phyloP scores from a whole-genome alignment of 805 yeast genomes.

The Ogataea minuta region DNA sequence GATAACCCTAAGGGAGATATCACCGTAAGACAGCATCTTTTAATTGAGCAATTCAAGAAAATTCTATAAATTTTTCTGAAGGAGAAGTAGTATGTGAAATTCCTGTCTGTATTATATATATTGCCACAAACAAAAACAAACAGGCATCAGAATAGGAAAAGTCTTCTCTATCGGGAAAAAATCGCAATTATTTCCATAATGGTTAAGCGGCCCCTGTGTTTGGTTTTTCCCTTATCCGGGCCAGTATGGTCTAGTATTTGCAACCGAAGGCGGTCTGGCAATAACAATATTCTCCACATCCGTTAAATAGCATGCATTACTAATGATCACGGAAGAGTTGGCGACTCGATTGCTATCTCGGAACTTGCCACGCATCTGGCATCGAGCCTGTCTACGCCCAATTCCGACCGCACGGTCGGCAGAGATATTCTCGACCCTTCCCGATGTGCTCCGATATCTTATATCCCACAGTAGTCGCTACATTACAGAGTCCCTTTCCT shows the following conservation, averaged over 20 bases:
- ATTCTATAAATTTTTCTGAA: conserved; percentile 6
- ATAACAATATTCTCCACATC: neutral
- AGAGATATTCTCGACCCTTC: neutral
- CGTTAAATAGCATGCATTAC: conserved; percentile 12
- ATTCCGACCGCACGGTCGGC: neutral
- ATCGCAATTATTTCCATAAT: conserved; percentile 11
- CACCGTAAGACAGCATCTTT: conserved; percentile 61
- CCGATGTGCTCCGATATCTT: neutral
- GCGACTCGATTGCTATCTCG: neutral
- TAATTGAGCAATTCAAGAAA: conserved; percentile 9
- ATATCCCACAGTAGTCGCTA: neutral
- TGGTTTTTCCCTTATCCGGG: conserved; percentile 16
- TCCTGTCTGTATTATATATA: conserved; percentile 11
- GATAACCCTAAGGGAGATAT: conserved; percentile 67
- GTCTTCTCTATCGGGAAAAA: conserved; percentile 13
- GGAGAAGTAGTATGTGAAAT: conserved; percentile 10
- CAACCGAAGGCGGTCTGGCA: conserved; percentile 2
- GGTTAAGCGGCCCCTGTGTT: conserved; percentile 25
- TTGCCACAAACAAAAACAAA: conserved; percentile 14
- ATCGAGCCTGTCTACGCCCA: too few species aligned
- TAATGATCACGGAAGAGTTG: neutral
- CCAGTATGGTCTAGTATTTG: neutral
- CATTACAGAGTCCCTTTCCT: conserved; percentile 3
- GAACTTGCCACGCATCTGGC: too few species aligned
- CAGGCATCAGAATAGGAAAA: conserved; percentile 9